A percentile compares a stretch with the other conserved stretches of the same genome.
phyloP scores from a whole-genome alignment of 2,329 filamentous ascomycete genomes.

The Paradendryphiella salina region DNA sequence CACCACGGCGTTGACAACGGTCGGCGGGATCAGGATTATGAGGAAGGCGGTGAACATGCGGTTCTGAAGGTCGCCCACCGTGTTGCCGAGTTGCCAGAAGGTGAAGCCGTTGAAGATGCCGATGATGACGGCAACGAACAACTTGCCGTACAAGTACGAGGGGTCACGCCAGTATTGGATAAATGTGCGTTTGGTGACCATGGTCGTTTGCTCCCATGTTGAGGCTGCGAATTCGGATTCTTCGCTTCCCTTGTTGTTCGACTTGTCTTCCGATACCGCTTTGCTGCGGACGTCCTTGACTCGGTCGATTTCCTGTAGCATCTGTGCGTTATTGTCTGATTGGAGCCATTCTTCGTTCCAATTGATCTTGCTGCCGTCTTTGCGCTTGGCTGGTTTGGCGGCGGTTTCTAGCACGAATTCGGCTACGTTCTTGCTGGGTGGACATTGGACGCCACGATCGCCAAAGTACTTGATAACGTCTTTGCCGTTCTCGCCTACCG shows the following conservation, averaged over 20 bases:
- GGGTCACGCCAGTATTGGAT: slow-evolving; percentile 75
- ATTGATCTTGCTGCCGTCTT: slow-evolving; percentile 62
- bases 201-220: slow-evolving; percentile 62
- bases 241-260: slow-evolving; percentile 22
- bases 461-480: slow-evolving; percentile 70
- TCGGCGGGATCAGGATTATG: slow-evolving; percentile 63
- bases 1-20: slow-evolving; percentile 72
- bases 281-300: slow-evolving; percentile 63
- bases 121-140: slow-evolving; percentile 71
- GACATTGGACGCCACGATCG: slow-evolving; percentile 66
- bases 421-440: slow-evolving; percentile 66
- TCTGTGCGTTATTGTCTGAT: slow-evolving; percentile 62
- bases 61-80: slow-evolving; percentile 71
- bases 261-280: slow-evolving; percentile 45
- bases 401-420: slow-evolving; percentile 70
- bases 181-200: slow-evolving; percentile 72
- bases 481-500: slow-evolving; percentile 67
- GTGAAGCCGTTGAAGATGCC: slow-evolving; percentile 81
- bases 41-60: slow-evolving; percentile 75
- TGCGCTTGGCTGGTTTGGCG: slow-evolving; percentile 58
- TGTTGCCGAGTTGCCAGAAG: slow-evolving; percentile 70
- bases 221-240: slow-evolving; percentile 68
- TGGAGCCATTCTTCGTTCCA: slow-evolving; percentile 77
- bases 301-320: slow-evolving; percentile 67
- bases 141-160: slow-evolving; percentile 74